Evolutionary conservation across 352 stramenopile species (phyloP).

Genomic region (Phytopythium boreale): DNA sequence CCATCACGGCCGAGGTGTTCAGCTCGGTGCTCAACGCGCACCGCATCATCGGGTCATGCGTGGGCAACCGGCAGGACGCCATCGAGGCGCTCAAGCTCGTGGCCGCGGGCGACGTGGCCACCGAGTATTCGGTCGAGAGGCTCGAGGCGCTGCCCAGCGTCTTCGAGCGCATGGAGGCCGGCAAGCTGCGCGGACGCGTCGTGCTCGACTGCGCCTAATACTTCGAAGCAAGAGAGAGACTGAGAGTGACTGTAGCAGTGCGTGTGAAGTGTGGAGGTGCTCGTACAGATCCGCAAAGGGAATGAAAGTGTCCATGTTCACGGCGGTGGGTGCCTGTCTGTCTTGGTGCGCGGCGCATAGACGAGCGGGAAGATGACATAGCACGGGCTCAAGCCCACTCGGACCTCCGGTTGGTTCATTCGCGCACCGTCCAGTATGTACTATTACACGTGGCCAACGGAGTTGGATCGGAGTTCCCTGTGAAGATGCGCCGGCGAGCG

Average conservation of each 20-base stretch:
- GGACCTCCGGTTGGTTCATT: background rate
- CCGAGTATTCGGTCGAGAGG: constrained; percentile 34
- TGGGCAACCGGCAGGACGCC: constrained; percentile 54
- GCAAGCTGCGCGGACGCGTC: constrained; percentile 32
- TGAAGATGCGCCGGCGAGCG: background rate
- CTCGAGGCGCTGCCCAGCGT: constrained; percentile 35
- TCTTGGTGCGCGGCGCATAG: background rate
- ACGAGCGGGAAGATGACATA: background rate
- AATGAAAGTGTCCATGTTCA: background rate
- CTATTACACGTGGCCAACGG: no score
- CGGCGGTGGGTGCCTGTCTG: no score
- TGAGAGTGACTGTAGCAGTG: background rate
- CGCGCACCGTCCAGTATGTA: no score
- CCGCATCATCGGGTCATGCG: constrained; percentile 48
- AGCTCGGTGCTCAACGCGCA: constrained; percentile 49
- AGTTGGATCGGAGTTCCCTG: background rate
- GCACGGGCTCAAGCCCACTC: no score
- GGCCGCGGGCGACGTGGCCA: constrained; percentile 38
- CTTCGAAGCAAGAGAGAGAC: background rate
- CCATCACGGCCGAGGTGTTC: constrained; percentile 24
- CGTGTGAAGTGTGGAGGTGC: background rate
- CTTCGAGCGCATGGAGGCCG: constrained; percentile 41
- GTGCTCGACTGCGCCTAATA: constrained; percentile 46
- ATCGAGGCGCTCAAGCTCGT: constrained; percentile 52
- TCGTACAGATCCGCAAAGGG: background rate